Percentiles rank a stretch among this genome's conserved stretches.
Evolutionary conservation across 805 yeast species (phyloP).

Genomic region (Cyberlindnera japonica): DNA sequence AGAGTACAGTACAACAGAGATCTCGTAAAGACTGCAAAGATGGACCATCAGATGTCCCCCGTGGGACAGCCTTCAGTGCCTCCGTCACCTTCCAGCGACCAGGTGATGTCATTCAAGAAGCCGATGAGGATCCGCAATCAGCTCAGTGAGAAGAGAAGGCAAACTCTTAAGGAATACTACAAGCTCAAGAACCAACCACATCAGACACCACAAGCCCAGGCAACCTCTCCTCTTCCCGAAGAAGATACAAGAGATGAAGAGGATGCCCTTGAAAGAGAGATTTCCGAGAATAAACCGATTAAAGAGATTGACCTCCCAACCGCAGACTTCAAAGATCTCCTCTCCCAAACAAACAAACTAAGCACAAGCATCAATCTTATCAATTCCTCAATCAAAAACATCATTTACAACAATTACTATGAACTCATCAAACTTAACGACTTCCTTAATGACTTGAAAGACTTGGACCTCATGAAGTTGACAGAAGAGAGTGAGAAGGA

Average conservation of each 20-base stretch:
- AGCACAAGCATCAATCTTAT: constrained; percentile 46
- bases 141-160: constrained; percentile 31
- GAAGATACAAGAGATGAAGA: constrained; percentile 18
- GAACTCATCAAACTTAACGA: constrained; percentile 67
- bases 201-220: constrained; percentile 6
- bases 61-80: constrained; percentile 2
- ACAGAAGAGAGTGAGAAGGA: constrained; percentile 1
- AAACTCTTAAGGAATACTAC: constrained; percentile 41
- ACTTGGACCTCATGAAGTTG: constrained; percentile 16
- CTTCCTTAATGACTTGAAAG: constrained; percentile 40
- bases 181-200: constrained; percentile 32
- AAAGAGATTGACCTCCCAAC: constrained; percentile 27
- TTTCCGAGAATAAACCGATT: constrained; percentile 15
- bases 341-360: constrained; percentile 37
- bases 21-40: too few species aligned
- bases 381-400: constrained; percentile 61
- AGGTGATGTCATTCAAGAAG: constrained; percentile 25
- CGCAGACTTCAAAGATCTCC: constrained; percentile 31
- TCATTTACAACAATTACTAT: constrained; percentile 71
- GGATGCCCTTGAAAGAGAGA: constrained; percentile 30
- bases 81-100: constrained; percentile 4
- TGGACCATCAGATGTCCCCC: too few species aligned
- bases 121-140: constrained; percentile 23
- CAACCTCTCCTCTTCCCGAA: constrained; percentile 1
- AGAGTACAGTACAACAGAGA: neutral